Evolutionary conservation across 306 rosid species (phyloP).

Genomic region (Inga leiocalycina): DNA sequence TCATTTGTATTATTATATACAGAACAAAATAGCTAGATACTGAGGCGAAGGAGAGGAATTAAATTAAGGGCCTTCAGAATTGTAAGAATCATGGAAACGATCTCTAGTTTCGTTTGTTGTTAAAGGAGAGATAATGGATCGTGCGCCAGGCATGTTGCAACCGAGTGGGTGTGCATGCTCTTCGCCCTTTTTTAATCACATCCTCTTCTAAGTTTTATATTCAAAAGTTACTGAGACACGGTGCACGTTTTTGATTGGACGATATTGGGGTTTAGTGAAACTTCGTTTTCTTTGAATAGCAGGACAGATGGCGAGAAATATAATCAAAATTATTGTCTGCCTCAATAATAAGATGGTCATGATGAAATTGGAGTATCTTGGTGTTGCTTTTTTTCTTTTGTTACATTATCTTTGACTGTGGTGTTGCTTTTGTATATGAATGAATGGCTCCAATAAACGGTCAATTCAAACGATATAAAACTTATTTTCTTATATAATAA

Average conservation of each 20-base stretch:
- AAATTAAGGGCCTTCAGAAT: not conserved
- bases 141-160: not conserved
- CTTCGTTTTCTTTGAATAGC: not conserved
- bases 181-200: not conserved
- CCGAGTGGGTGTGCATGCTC: not conserved
- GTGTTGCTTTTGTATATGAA: not conserved
- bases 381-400: not conserved
- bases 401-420: not conserved
- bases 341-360: too few species aligned
- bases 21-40: not conserved
- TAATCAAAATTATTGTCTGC: not conserved
- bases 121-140: not conserved
- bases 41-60: not conserved
- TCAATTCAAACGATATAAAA: not conserved
- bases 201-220: not conserved
- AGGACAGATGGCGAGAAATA: not conserved
- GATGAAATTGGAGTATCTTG: not conserved
- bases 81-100: not conserved
- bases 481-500: not conserved
- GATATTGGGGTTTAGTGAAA: not conserved
- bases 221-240: not conserved
- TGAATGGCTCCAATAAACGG: not conserved
- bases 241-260: not conserved
- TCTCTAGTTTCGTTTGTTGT: not conserved
- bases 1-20: not conserved